These are phyloP conservation scores for Chaetomium sp. DNA, from an alignment of 2,329 filamentous ascomycete genomes.

Conservation along the genomic window DNA sequence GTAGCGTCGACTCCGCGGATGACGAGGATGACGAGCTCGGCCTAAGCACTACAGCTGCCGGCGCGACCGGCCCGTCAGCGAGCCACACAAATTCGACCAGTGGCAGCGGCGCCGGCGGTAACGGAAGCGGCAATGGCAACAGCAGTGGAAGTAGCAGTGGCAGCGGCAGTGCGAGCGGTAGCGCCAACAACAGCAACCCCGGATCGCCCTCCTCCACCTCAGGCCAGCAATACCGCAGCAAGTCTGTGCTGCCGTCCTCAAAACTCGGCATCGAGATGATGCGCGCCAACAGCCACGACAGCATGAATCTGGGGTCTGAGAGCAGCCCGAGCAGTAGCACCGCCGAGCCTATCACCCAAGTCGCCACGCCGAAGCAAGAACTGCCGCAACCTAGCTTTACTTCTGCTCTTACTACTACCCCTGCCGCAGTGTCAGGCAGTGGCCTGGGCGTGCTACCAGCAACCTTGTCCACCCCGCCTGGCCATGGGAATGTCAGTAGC, in stretches of 20 bases:
- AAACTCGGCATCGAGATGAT: conserved; percentile 97
- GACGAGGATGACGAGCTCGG: conserved; percentile 92
- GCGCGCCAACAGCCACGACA: conserved; percentile 91
- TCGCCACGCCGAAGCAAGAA: conserved; percentile 44
- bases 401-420: too few species aligned
- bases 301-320: conserved; percentile 49
- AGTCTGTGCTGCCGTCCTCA: conserved; percentile 62
- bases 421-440: too few species aligned
- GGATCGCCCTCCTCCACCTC: conserved; percentile 6
- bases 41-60: conserved; percentile 28
- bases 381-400: conserved; percentile 26
- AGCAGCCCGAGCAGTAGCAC: conserved; percentile 29
- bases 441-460: too few species aligned
- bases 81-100: conserved; percentile 3
- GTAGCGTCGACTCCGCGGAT: conserved; percentile 76
- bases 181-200: conserved; percentile 14
- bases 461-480: conserved; percentile 26
- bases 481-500: background rate
- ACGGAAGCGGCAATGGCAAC: conserved; percentile 23
- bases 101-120: conserved; percentile 4
- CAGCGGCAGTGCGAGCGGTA: conserved; percentile 13
- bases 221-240: conserved; percentile 44
- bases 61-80: conserved; percentile 1
- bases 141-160: conserved; percentile 13
- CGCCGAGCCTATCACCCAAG: conserved; percentile 44